These are phyloP conservation scores for Plasmodium vinckei DNA, from an alignment of 169 alveolate genomes.

Conservation along the genomic window DNA sequence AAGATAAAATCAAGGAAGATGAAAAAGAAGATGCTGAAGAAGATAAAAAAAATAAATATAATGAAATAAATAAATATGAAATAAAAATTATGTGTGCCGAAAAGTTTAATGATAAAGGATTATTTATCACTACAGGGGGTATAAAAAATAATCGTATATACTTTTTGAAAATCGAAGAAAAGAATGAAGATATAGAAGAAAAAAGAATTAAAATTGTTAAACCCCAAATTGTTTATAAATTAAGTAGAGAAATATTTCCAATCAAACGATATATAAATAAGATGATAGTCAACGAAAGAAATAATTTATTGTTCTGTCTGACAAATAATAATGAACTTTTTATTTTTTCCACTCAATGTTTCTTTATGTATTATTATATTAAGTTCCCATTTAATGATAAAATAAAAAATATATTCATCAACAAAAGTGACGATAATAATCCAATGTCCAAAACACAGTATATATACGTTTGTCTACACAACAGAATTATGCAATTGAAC, in stretches of 20 bases:
- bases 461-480: constrained; percentile 25
- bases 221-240: constrained; percentile 35
- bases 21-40: constrained; percentile 34
- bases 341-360: constrained; percentile 37
- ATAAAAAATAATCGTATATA: constrained; percentile 39
- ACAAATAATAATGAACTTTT: constrained; percentile 43
- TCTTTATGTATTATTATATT: constrained; percentile 40
- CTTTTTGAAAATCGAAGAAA: constrained; percentile 23
- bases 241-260: constrained; percentile 6
- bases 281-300: constrained; percentile 37
- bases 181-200: background rate
- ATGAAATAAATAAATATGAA: background rate
- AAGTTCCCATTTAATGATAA: constrained; percentile 45
- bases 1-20: constrained; percentile 19
- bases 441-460: background rate
- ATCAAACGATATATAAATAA: constrained; percentile 9
- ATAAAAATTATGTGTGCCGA: constrained; percentile 29
- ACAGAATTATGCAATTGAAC: constrained; percentile 19
- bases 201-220: background rate
- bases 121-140: constrained; percentile 28
- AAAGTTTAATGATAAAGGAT: constrained; percentile 32
- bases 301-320: constrained; percentile 41
- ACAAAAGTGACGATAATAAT: background rate
- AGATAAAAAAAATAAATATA: constrained; percentile 4
- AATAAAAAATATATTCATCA: constrained; percentile 24